phyloP scores from a whole-genome alignment of 495 filamentous ascomycete species.

The Penicillium steckii region DNA sequence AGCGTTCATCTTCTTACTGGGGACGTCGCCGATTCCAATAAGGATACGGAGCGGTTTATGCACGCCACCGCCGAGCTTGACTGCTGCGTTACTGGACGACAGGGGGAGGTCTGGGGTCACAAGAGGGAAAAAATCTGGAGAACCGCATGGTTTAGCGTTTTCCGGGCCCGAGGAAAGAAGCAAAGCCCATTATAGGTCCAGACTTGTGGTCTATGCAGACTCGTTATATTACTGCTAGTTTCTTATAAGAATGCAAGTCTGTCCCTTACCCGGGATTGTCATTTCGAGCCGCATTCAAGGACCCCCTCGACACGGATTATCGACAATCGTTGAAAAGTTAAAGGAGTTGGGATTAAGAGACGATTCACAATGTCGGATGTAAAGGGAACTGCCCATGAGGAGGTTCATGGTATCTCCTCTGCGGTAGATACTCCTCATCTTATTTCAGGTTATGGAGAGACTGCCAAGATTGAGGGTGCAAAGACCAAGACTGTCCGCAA shows the following conservation, averaged over 20 bases:
- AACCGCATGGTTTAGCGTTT: slow-evolving; percentile 11
- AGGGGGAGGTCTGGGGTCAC: slow-evolving; percentile 17
- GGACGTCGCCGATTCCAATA: slow-evolving; percentile 22
- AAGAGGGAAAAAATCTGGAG: slow-evolving; percentile 18
- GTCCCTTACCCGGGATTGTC: slow-evolving; percentile 2
- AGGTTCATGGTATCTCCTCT: slow-evolving; percentile 23
- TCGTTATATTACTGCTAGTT: slow-evolving; percentile 2
- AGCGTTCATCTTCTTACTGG: slow-evolving; percentile 18
- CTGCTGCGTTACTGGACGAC: slow-evolving; percentile 8
- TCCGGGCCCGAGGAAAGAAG: neutral
- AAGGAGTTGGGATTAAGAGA: neutral
- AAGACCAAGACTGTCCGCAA: slow-evolving; percentile 52
- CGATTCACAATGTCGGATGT: slow-evolving; percentile 18
- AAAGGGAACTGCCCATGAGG: slow-evolving; percentile 12
- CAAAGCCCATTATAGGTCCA: slow-evolving; percentile 1
- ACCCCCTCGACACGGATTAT: neutral
- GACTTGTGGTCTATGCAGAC: neutral
- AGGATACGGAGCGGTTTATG: slow-evolving; percentile 24
- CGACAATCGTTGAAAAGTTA: neutral
- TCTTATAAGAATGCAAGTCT: slow-evolving; percentile 24
- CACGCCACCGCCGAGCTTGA: slow-evolving; percentile 19
- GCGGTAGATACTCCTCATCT: slow-evolving; percentile 20
- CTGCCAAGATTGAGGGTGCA: slow-evolving; percentile 35
- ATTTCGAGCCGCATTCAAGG: neutral
- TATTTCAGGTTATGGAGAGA: slow-evolving; percentile 30